Evolutionary conservation across 495 filamentous ascomycete species (phyloP).

Genomic region (Geopyxis carbonaria): DNA sequence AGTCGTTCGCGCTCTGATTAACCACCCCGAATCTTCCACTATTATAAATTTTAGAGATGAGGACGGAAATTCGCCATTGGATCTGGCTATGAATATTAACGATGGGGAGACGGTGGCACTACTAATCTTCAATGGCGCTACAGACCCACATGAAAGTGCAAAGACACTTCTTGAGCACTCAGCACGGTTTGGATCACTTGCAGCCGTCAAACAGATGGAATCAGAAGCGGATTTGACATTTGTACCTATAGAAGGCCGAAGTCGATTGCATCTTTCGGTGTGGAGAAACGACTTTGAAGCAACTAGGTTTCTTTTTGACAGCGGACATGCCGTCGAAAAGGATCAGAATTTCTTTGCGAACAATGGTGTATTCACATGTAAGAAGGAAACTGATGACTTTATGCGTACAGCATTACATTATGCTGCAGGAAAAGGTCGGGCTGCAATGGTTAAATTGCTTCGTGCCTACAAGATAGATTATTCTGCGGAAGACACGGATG

Average conservation of each 20-base stretch:
- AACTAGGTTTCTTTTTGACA: not conserved
- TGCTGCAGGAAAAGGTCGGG: not conserved
- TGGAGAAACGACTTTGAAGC: slow-evolving; percentile 5
- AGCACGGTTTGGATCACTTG: slow-evolving; percentile 2
- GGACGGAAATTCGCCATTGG: not conserved
- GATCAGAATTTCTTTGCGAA: too few species aligned
- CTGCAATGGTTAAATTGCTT: too few species aligned
- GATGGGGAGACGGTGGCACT: slow-evolving; percentile 1
- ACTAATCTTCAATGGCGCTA: slow-evolving; percentile 10
- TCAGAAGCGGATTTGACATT: too few species aligned
- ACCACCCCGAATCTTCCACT: not conserved
- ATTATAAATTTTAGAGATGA: not conserved
- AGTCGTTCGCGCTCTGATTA: not conserved
- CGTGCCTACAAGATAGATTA: too few species aligned
- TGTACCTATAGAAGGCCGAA: not conserved
- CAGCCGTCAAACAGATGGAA: slow-evolving; percentile 1
- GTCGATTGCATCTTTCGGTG: slow-evolving; percentile 4
- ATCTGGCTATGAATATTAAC: slow-evolving; percentile 4
- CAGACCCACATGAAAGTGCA: not conserved
- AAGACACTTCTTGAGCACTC: not conserved
- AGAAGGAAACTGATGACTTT: too few species aligned
- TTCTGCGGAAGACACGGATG: too few species aligned
- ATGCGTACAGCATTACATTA: slow-evolving; percentile 1
- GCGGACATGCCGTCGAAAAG: not conserved
- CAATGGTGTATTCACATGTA: too few species aligned